Conservation (phyloP, 805 yeast species). For the Candida palmyrensis region DNA sequence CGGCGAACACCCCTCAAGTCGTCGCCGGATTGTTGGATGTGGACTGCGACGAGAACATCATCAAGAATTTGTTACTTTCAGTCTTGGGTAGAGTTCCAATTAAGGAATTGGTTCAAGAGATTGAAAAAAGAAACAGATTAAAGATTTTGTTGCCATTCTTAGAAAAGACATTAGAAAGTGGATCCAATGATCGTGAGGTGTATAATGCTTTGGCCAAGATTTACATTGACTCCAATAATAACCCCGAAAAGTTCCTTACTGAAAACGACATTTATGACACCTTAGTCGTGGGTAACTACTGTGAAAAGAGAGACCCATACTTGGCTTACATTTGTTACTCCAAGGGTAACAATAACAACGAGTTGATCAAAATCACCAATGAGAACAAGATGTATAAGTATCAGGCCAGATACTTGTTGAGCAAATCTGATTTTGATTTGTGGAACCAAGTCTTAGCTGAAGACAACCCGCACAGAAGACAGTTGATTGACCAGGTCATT, state of each 20-base stretch:
- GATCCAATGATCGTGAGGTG: conserved; percentile 85
- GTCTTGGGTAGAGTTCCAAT: conserved; percentile 95
- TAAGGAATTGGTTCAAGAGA: conserved; percentile 83
- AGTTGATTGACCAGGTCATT: conserved; percentile 87
- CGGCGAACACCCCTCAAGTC: conserved; percentile 93
- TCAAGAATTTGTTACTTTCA: conserved; percentile 72
- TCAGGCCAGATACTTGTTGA: conserved; percentile 93
- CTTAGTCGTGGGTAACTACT: conserved; percentile 92
- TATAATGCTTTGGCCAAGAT: conserved; percentile 95
- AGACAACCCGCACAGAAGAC: conserved; percentile 84
- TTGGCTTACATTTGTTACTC: conserved; percentile 96
- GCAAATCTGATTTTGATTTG: conserved; percentile 77
- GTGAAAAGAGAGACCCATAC: conserved; percentile 99
- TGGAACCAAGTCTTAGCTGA: conserved; percentile 76
- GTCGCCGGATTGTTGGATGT: conserved; percentile 94
- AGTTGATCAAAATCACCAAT: conserved; percentile 85
- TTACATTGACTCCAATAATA: conserved; percentile 95
- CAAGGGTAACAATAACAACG: conserved; percentile 88
- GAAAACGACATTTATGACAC: conserved; percentile 90
- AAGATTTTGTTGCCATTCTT: conserved; percentile 89
- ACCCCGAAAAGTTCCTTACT: conserved; percentile 92
- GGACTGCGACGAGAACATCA: conserved; percentile 90
- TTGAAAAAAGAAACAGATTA: conserved; percentile 92
- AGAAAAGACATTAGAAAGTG: conserved; percentile 80
- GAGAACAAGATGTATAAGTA: conserved; percentile 98